phyloP scores from a whole-genome alignment of 2,329 filamentous ascomycete species.

The Clonostachys solani region DNA sequence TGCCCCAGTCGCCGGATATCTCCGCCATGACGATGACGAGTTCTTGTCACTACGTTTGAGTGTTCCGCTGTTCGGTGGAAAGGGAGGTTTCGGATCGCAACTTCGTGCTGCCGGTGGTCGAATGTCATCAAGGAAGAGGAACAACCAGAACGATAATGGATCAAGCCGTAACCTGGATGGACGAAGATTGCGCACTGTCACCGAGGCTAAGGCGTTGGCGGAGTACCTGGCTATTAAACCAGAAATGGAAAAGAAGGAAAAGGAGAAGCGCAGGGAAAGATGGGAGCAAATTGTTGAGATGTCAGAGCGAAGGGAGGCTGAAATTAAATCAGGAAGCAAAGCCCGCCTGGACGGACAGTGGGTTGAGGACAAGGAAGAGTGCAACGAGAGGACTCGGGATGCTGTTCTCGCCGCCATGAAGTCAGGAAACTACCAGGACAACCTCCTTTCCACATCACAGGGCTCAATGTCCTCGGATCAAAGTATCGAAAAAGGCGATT shows the following conservation, averaged over 20 bases:
- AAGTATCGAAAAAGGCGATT: slow-evolving; percentile 15
- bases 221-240: slow-evolving; percentile 95
- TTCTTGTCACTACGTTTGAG: slow-evolving; percentile 82
- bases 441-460: slow-evolving; percentile 46
- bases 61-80: slow-evolving; percentile 80
- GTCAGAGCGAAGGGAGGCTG: slow-evolving; percentile 78
- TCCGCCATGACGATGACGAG: slow-evolving; percentile 52
- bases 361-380: slow-evolving; percentile 93
- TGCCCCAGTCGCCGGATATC: slow-evolving; percentile 55
- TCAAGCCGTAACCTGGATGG: slow-evolving; percentile 94
- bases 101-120: slow-evolving; percentile 93
- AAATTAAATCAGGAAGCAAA: slow-evolving; percentile 70
- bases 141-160: slow-evolving; percentile 77
- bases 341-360: slow-evolving; percentile 82
- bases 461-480: slow-evolving; percentile 36
- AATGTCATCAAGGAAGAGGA: slow-evolving; percentile 95
- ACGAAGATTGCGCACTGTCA: slow-evolving; percentile 82
- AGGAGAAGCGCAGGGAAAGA: slow-evolving; percentile 75
- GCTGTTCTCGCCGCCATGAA: slow-evolving; percentile 70
- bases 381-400: slow-evolving; percentile 74
- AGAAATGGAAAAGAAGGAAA: slow-evolving; percentile 93
- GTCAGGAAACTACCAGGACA: slow-evolving; percentile 58
- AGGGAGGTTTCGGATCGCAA: slow-evolving; percentile 96
- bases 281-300: slow-evolving; percentile 88
- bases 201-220: slow-evolving; percentile 90